Percentiles rank a stretch among this genome's conserved stretches.
phyloP scores from a whole-genome alignment of 208 protist species.

The Leishmania tarentolae region DNA sequence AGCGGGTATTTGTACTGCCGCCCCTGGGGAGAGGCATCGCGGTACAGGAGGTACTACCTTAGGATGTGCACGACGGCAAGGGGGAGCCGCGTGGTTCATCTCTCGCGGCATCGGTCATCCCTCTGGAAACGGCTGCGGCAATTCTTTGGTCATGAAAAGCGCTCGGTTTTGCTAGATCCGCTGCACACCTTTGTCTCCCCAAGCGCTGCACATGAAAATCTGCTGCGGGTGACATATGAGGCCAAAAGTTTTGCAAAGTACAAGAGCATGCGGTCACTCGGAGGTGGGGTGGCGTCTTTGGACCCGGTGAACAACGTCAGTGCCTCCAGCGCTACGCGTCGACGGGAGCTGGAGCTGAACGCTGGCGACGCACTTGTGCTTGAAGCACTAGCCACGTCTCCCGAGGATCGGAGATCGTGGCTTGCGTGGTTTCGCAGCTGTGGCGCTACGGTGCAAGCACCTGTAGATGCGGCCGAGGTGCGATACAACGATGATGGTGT shows the following conservation, averaged over 20 bases:
- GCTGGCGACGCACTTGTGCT: constrained; percentile 11
- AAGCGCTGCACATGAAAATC: constrained; percentile 19
- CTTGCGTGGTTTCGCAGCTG: constrained; percentile 13
- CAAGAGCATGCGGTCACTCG: constrained; percentile 5
- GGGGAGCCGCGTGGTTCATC: constrained; percentile 4
- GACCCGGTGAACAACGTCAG: background rate
- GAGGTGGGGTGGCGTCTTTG: constrained; percentile 5
- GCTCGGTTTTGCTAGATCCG: constrained; percentile 16
- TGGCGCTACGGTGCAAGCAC: constrained; percentile 4
- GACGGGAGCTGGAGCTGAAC: constrained; percentile 23
- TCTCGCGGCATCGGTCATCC: constrained; percentile 25
- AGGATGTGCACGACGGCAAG: background rate
- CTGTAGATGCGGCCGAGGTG: constrained; percentile 5
- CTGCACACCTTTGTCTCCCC: constrained; percentile 21
- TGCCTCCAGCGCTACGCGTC: constrained; percentile 7
- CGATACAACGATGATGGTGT: background rate
- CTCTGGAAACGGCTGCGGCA: constrained; percentile 28
- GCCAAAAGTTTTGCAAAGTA: constrained; percentile 19
- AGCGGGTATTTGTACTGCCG: constrained; percentile 31
- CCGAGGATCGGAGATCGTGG: constrained; percentile 22
- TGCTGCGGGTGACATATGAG: constrained; percentile 13
- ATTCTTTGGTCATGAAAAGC: constrained; percentile 13
- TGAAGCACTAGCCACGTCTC: constrained; percentile 24
- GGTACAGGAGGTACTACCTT: constrained; percentile 28
- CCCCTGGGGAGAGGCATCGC: constrained; percentile 20